Percentiles rank a stretch among this genome's conserved stretches.
phyloP scores from a whole-genome alignment of 192 early-diverging fungal species.

The Umbelopsis ramanniana region DNA sequence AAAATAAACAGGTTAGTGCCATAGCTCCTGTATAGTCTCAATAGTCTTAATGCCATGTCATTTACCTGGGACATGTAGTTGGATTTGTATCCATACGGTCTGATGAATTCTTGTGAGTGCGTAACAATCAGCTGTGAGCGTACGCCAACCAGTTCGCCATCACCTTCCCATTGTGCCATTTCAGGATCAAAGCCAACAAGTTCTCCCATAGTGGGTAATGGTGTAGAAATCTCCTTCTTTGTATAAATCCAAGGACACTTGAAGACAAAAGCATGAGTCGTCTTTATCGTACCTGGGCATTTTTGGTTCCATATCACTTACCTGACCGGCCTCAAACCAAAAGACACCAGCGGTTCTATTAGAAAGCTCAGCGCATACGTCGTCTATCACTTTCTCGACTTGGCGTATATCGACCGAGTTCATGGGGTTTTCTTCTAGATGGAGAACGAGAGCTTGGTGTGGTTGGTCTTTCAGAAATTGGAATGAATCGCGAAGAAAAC shows the following conservation, averaged over 20 bases:
- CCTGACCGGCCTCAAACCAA: background rate
- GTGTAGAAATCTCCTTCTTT: background rate
- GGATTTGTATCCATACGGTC: background rate
- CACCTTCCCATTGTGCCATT: conserved; percentile 40
- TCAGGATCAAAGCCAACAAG: conserved; percentile 38
- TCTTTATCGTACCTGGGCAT: too few relatives aligned
- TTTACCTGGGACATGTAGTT: conserved; percentile 25
- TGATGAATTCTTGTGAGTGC: background rate
- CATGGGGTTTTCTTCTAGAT: conserved; percentile 20
- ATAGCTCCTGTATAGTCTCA: background rate
- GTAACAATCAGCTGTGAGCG: conserved; percentile 30
- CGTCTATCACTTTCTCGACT: conserved; percentile 1
- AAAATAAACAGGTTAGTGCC: background rate
- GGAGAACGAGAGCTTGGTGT: conserved; percentile 20
- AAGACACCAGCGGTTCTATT: background rate
- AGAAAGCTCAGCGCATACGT: conserved; percentile 7
- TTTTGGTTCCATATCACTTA: background rate
- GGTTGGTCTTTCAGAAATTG: conserved; percentile 23
- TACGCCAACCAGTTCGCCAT: conserved; percentile 38
- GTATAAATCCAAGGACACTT: conserved; percentile 38
- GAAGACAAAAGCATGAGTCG: background rate
- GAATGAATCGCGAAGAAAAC: conserved; percentile 8
- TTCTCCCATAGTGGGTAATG: conserved; percentile 33
- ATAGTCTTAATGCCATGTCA: background rate
- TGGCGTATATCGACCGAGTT: conserved; percentile 14